Conservation (phyloP, 139 green algal species). For the Chlorella sp. region DNA sequence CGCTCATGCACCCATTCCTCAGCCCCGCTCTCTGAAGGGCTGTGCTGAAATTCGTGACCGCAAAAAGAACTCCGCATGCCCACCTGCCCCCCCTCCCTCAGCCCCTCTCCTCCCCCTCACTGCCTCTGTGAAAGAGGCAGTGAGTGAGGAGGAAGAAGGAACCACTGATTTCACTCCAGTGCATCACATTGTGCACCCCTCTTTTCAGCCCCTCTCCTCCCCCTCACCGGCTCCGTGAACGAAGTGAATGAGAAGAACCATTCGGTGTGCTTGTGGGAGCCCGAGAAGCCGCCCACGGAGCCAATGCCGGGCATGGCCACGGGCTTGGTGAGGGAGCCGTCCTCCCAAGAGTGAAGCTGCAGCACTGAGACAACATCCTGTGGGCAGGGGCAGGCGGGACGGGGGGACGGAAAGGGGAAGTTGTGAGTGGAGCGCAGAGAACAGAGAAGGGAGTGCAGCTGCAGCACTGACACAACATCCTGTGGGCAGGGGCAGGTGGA, state of each 20-base stretch:
- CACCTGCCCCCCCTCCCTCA: neutral
- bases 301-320: slow-evolving; percentile 76
- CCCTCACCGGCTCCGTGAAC: slow-evolving; percentile 66
- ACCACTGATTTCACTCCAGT: neutral
- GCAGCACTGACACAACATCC: slow-evolving; percentile 45
- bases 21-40: too few relatives aligned
- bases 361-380: slow-evolving; percentile 42
- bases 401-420: neutral
- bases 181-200: neutral
- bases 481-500: neutral
- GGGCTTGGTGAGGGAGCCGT: slow-evolving; percentile 48
- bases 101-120: neutral
- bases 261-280: slow-evolving; percentile 59
- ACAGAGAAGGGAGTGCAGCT: slow-evolving; percentile 75
- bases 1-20: too few relatives aligned
- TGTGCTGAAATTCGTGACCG: neutral
- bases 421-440: too few relatives aligned
- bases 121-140: too few relatives aligned
- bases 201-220: too few relatives aligned
- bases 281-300: slow-evolving; percentile 63
- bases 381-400: neutral
- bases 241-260: slow-evolving; percentile 83
- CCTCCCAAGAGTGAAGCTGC: slow-evolving; percentile 66
- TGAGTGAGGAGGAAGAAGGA: neutral
- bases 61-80: neutral